Evolutionary conservation across 345 rosid genomes (phyloP), one percentile per base, ranked within the genome.

Genomic region (Mercurialis annua): DNA sequence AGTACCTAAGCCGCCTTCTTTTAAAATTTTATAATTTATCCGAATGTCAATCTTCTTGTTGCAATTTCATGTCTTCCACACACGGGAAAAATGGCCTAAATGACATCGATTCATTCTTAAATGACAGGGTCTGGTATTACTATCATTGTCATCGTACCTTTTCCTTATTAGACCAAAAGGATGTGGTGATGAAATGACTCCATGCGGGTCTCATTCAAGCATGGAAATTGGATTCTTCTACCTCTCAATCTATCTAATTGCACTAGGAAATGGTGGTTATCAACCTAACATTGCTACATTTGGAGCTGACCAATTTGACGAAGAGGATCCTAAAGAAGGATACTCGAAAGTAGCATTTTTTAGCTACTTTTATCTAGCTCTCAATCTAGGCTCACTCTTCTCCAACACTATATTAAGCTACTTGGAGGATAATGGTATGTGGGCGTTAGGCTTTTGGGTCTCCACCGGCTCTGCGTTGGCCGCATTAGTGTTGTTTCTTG

Each of bases 261-360:
- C 99, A 0, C 81, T 95, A 23, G 99, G 99, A 58, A 82, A 92
- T 52, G 99, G 99, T 6, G 99, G 98, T 20, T 95, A 95, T 75
- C 99, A 95, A 48, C 99, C 99, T n/a, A 95, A 78, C 66, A 95
- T 92, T 31, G 98, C 94, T 36, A 92, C 99, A 1, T 83, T 95
- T 21, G 99, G 99, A 26, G 97, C 99, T 15, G 99, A 95, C 68
- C 99, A 95, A 60, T 95, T 90, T 72, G 98, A 95, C 34, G 98
- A 90, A 70, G 91, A 92, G 50, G 89, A 95, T 74, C 83, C 91
- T 7, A 83, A 76, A 73, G 99, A 92, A 86, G 94, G 86, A 0
- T 83, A 76, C 68, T 87, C 97, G 21, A 95, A 95, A 73, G 88
- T 92, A 16, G 84, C 97, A 20, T 92, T 95, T 64, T 95, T 95